Conservation (phyloP, 768 basidiomycete genomes). For the Lyophyllum shimeji region DNA sequence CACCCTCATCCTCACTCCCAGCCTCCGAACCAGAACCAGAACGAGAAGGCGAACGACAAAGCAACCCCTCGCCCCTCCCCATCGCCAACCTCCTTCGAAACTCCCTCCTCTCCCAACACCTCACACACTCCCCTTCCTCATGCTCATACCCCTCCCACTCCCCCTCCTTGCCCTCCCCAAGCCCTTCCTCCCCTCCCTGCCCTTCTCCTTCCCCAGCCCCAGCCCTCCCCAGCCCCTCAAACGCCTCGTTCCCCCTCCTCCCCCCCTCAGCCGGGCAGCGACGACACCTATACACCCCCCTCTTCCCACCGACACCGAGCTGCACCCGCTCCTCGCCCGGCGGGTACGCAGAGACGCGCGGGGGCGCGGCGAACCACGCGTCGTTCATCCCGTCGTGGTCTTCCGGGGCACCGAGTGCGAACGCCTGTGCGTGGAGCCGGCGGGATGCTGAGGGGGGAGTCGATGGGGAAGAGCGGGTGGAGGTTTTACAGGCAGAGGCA, state of each 20-base stretch:
- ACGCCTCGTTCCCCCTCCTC: not conserved
- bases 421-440: not conserved
- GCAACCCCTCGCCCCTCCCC: not conserved
- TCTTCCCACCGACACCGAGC: not conserved
- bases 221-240: not conserved
- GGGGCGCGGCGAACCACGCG: conserved; percentile 8
- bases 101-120: not conserved
- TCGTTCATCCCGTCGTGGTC: conserved; percentile 13
- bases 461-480: not conserved
- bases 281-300: conserved; percentile 1
- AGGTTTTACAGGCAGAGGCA: not conserved
- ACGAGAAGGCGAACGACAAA: not conserved
- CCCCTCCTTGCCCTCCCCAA: not conserved
- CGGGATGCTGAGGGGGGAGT: too few relatives aligned
- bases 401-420: not conserved
- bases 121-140: not conserved
- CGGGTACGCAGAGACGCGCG: too few relatives aligned
- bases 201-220: not conserved
- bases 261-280: not conserved
- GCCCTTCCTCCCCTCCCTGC: not conserved
- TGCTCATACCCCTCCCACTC: conserved; percentile 5
- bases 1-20: not conserved
- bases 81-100: not conserved
- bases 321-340: not conserved
- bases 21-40: too few relatives aligned